Percentiles rank a stretch among this genome's conserved stretches.
phyloP scores from a whole-genome alignment of 2,329 filamentous ascomycete genomes.

The Amphichorda felina region DNA sequence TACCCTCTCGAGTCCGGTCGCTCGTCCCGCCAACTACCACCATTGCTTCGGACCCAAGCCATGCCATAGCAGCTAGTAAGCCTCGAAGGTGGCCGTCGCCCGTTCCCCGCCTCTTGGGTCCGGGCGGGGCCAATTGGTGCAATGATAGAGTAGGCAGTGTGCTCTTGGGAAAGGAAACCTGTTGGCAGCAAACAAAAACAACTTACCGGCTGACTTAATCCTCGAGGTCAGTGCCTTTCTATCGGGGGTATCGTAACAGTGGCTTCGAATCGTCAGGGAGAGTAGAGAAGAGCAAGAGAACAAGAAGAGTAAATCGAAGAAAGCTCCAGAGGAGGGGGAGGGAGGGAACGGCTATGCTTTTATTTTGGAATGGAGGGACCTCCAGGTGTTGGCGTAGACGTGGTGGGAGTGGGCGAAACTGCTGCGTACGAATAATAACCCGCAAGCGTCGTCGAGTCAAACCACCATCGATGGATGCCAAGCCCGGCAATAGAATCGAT shows the following conservation, averaged over 20 bases:
- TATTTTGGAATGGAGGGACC: constrained; percentile 5
- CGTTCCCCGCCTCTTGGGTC: too few relatives aligned
- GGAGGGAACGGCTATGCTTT: constrained; percentile 6
- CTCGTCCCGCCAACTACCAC: too few relatives aligned
- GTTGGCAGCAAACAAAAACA: not conserved
- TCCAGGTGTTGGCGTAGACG: too few relatives aligned
- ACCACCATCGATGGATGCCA: not conserved
- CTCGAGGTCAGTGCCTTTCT: constrained; percentile 3
- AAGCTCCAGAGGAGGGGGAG: constrained; percentile 4
- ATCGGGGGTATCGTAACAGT: constrained; percentile 4
- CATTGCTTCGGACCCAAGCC: too few relatives aligned
- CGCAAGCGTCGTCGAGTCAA: not conserved
- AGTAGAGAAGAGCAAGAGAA: constrained; percentile 3
- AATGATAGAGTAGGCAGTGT: too few relatives aligned
- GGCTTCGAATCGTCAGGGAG: constrained; percentile 5
- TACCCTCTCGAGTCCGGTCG: too few relatives aligned
- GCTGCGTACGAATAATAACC: constrained; percentile 1
- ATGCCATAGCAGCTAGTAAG: too few relatives aligned
- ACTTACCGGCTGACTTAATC: constrained; percentile 3
- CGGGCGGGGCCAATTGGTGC: too few relatives aligned
- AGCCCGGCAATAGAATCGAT: not conserved
- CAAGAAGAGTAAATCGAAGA: constrained; percentile 4
- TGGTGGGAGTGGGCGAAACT: not conserved
- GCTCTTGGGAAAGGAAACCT: too few relatives aligned
- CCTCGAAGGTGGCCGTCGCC: too few relatives aligned